Base-by-base conservation (phyloP, 352 stramenopile species). In the Lagenidium giganteum region DNA sequence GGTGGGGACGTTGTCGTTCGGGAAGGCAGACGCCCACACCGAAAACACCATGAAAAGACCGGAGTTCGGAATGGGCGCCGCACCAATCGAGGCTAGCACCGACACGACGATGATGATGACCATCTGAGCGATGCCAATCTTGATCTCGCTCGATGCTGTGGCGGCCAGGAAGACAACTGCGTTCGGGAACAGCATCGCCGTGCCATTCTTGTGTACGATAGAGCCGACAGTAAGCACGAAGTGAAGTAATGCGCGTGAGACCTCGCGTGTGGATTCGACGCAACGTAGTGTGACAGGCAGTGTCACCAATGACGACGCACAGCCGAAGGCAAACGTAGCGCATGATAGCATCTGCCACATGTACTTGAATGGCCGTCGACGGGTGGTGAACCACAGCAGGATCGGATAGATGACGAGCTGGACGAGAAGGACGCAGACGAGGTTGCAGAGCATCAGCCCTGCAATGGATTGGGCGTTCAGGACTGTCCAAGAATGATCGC, bases 141-240 rank as follows among this genome's bases (percentile, higher is more conserved):
- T 18, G 5, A 69, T 48, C 5, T 42, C 23, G 1, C 43, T 27
- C 3, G 59, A 57, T 8, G 66, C 53, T 23, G 71, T 78, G 20
- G 58, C 55, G 7, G 70, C 63, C 16, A 84, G 51, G 42, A 79
- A 84, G 12, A 84, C 53, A 2, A 84, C 22, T 4, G 68, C 64
- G 11, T 44, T 64, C 4, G 66, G 66, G 37, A 73, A 84, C 54
- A 72, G 82, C 35, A 82, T 70, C 3, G 69, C 70, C 20, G 64
- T 68, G 41, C 71, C 71, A 42, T 84, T 80, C 61, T 78, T 84
- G 58, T 84, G 66, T 26, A 69, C 54, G 3, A 57, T 78, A 30
- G 59, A 64, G 11, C 71, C 71, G 38, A 84, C 66, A 2, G 71
- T 80, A 20, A 84, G 16, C 16, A 84, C 61, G 34, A 84, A 84